Evolutionary conservation across 768 basidiomycete genomes (phyloP).

Genomic region (Agaricus sinodeliciosus): DNA sequence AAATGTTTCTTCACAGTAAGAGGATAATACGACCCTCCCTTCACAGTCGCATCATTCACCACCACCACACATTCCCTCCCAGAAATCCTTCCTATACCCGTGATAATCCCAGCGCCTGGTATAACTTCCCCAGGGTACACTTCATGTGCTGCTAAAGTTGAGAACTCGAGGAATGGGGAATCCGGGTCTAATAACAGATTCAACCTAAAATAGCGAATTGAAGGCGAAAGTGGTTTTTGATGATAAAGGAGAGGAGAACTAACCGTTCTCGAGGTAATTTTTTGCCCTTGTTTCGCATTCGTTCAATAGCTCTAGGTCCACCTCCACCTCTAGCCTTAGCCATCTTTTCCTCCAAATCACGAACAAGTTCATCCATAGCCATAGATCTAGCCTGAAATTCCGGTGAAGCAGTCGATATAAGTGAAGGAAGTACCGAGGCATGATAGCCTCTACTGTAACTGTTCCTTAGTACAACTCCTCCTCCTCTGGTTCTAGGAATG

Average conservation of each 20-base stretch:
- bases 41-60: conserved; percentile 92
- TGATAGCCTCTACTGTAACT: conserved; percentile 46
- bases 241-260: neutral
- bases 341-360: conserved; percentile 55
- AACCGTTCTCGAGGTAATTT: conserved; percentile 83
- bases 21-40: conserved; percentile 90
- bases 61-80: conserved; percentile 84
- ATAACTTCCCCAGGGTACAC: conserved; percentile 73
- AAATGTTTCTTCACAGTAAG: conserved; percentile 94
- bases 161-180: conserved; percentile 87
- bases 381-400: conserved; percentile 64
- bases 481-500: neutral
- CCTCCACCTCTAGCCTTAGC: conserved; percentile 63
- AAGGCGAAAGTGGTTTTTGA: neutral
- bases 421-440: conserved; percentile 67
- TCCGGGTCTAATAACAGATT: conserved; percentile 73
- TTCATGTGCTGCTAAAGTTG: conserved; percentile 78
- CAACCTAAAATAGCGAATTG: too few relatives aligned
- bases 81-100: conserved; percentile 73
- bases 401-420: conserved; percentile 59
- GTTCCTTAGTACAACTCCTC: neutral
- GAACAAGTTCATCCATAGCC: conserved; percentile 65
- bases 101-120: conserved; percentile 87
- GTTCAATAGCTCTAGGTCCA: conserved; percentile 63
- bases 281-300: conserved; percentile 76